These are phyloP conservation scores for Clitopilus hobsonii DNA, from an alignment of 768 basidiomycete genomes.

Conservation along the genomic window DNA sequence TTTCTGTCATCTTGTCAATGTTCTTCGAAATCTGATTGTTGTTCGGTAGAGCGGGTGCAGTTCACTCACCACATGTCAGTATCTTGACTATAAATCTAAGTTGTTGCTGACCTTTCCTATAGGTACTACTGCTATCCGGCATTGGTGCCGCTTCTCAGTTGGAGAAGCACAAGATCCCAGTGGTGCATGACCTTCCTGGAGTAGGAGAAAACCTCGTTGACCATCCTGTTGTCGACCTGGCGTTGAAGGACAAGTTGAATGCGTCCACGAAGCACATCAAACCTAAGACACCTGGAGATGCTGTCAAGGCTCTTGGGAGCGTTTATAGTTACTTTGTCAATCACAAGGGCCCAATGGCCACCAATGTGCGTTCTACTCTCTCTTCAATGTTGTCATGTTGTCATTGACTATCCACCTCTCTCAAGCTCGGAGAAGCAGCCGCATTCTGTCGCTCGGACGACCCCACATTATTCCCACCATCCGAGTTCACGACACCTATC, in stretches of 20 bases:
- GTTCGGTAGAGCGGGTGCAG: conserved; percentile 46
- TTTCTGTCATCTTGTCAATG: conserved; percentile 6
- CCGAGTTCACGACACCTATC: conserved; percentile 20
- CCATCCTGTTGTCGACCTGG: conserved; percentile 56
- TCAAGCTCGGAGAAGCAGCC: conserved; percentile 51
- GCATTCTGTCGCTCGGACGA: conserved; percentile 59
- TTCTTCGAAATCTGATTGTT: neutral
- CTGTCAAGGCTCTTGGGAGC: conserved; percentile 22
- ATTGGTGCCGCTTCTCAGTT: conserved; percentile 66
- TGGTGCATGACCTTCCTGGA: conserved; percentile 60
- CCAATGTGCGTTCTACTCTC: conserved; percentile 38
- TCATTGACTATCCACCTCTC: no score
- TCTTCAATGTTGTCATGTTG: neutral
- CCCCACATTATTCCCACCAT: conserved; percentile 38
- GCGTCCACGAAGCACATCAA: conserved; percentile 36
- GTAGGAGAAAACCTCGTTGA: conserved; percentile 77
- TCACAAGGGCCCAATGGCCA: conserved; percentile 46
- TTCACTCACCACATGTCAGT: conserved; percentile 57
- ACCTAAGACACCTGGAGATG: conserved; percentile 24
- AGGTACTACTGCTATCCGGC: conserved; percentile 74
- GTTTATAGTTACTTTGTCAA: conserved; percentile 37
- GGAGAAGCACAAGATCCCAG: conserved; percentile 44
- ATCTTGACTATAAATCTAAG: no score
- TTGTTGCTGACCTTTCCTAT: neutral
- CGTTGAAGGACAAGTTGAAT: conserved; percentile 47